Evolutionary conservation across 768 basidiomycete genomes (phyloP).

Genomic region (Rubroboletus pulcherrimus): DNA sequence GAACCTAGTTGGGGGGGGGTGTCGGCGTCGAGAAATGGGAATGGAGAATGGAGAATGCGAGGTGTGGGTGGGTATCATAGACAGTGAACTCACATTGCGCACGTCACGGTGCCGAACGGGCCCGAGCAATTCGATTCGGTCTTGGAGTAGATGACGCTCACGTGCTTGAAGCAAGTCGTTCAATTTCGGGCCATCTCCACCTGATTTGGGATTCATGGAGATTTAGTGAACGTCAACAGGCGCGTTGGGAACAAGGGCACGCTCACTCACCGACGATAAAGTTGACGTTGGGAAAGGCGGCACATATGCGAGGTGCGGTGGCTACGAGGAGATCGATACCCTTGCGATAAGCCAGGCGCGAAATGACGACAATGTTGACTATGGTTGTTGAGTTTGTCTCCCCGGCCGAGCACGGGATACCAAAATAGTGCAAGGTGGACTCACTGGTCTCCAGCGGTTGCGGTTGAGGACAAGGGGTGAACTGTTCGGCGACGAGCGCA

Average conservation of each 20-base stretch:
- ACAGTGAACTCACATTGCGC: conserved; percentile 51
- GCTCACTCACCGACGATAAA: conserved; percentile 70
- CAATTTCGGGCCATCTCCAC: conserved; percentile 93
- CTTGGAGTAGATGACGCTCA: conserved; percentile 85
- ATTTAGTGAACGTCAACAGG: background rate
- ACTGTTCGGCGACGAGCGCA: conserved; percentile 82
- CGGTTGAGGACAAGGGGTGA: conserved; percentile 56
- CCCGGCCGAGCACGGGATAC: background rate
- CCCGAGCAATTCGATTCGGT: conserved; percentile 88
- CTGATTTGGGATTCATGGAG: conserved; percentile 35
- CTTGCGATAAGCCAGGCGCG: conserved; percentile 90
- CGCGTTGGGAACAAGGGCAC: too few species aligned
- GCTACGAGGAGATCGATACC: conserved; percentile 95
- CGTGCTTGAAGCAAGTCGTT: conserved; percentile 94
- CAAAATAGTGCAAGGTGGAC: background rate
- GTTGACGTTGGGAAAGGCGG: conserved; percentile 77
- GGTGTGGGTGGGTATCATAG: background rate
- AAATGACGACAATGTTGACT: conserved; percentile 92
- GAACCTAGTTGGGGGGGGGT: conserved; percentile 49
- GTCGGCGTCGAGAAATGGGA: background rate
- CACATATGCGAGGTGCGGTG: conserved; percentile 86
- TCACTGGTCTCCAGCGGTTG: conserved; percentile 54
- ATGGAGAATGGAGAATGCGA: accelerated
- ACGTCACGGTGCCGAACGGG: conserved; percentile 79
- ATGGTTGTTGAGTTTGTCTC: background rate